Conservation (phyloP, 352 stramenopile species). For the Pythium oligandrum region DNA sequence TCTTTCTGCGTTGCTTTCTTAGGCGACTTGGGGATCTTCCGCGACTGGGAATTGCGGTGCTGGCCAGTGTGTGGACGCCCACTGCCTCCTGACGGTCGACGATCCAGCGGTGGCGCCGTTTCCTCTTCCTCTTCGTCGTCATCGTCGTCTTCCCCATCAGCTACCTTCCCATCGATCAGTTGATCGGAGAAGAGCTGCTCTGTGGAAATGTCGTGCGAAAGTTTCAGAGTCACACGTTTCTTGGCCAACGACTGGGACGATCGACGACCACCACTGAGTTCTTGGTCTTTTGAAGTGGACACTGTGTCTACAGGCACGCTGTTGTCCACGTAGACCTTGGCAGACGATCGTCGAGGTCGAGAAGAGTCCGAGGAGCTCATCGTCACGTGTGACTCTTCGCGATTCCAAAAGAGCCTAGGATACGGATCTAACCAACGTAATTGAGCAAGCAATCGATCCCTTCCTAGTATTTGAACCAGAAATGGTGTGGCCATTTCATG, state of each 20-base stretch:
- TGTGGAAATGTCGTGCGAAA: conserved; percentile 66
- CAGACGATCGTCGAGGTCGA: conserved; percentile 1
- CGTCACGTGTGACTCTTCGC: too few relatives aligned
- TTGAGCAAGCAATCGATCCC: too few relatives aligned
- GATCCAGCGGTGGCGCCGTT: not conserved
- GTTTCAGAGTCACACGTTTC: conserved; percentile 9
- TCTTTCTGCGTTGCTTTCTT: not conserved
- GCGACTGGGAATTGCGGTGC: conserved; percentile 4
- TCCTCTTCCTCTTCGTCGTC: conserved; percentile 25
- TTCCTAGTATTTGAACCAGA: too few relatives aligned
- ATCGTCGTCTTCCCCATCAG: conserved; percentile 44
- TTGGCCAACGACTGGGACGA: not conserved
- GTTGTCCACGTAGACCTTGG: conserved; percentile 25
- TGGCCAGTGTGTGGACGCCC: conserved; percentile 2
- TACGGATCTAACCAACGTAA: too few relatives aligned
- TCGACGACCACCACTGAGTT: not conserved
- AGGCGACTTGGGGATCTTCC: not conserved
- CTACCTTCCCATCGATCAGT: conserved; percentile 56
- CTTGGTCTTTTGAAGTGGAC: not conserved
- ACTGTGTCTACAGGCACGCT: not conserved
- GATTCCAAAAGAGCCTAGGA: too few relatives aligned
- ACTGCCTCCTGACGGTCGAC: not conserved
- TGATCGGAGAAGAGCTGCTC: conserved; percentile 62
- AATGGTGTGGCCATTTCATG: too few relatives aligned
- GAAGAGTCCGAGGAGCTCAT: too few relatives aligned